Percentiles rank a stretch among this genome's conserved stretches.
Conservation (phyloP, 768 basidiomycete genomes). For the Tulasnella sp. region DNA sequence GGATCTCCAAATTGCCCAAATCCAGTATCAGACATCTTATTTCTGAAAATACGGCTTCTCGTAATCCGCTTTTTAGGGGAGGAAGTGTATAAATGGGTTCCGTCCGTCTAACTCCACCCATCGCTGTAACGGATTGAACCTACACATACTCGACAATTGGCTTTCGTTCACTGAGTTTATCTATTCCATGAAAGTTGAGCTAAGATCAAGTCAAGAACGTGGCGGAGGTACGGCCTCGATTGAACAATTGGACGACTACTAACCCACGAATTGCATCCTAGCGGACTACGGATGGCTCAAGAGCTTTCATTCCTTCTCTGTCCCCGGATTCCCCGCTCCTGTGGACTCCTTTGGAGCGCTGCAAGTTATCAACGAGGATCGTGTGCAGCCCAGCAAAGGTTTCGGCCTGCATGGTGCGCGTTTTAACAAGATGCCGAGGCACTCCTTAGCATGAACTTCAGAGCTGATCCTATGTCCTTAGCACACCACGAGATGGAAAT, state of each 20-base stretch:
- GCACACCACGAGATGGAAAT: constrained; percentile 81
- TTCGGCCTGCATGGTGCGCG: constrained; percentile 59
- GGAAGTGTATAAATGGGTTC: too few species aligned
- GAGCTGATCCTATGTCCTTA: not conserved
- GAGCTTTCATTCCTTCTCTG: constrained; percentile 77
- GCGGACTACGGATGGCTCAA: constrained; percentile 82
- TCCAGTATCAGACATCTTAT: too few species aligned
- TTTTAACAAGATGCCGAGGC: not conserved
- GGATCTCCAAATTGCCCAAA: too few species aligned
- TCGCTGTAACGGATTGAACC: too few species aligned
- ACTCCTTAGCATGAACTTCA: not conserved
- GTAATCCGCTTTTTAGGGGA: too few species aligned
- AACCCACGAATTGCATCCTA: not conserved
- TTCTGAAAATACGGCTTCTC: too few species aligned
- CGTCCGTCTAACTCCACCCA: too few species aligned
- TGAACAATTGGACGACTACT: not conserved
- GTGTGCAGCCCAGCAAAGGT: constrained; percentile 60
- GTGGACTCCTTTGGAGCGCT: constrained; percentile 60
- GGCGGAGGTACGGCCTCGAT: not conserved
- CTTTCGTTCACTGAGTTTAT: not conserved
- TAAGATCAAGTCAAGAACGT: not conserved
- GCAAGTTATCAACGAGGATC: constrained; percentile 87
- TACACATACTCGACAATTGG: too few species aligned
- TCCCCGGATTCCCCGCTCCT: constrained; percentile 52
- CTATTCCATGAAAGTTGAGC: not conserved